phyloP scores from a whole-genome alignment of 495 filamentous ascomycete genomes.

The Tetracladium marchalianum region DNA sequence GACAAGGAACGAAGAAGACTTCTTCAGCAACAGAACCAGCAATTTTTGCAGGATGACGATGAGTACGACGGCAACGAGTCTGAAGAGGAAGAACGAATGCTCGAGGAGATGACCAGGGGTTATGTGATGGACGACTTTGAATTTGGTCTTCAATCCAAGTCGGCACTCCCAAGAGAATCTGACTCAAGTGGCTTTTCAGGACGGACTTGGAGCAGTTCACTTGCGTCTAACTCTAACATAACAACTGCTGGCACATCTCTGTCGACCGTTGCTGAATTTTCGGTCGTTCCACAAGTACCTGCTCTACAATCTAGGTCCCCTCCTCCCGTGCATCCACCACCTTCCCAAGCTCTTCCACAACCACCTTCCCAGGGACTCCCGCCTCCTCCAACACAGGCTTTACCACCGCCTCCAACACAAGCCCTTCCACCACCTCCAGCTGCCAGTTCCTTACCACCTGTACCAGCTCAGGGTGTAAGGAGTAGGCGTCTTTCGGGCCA shows the following conservation, averaged over 20 bases:
- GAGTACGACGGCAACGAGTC: constrained; percentile 61
- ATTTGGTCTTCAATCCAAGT: constrained; percentile 63
- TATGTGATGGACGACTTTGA: constrained; percentile 84
- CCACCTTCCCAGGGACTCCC: constrained; percentile 1
- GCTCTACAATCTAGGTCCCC: constrained; percentile 6
- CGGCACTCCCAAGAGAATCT: constrained; percentile 75
- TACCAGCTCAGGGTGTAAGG: constrained; percentile 48
- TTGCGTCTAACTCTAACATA: constrained; percentile 52
- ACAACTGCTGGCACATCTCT: constrained; percentile 63
- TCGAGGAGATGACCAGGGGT: constrained; percentile 87
- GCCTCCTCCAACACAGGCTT: not conserved
- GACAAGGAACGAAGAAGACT: constrained; percentile 25
- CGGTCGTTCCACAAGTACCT: constrained; percentile 20
- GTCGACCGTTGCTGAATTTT: constrained; percentile 67
- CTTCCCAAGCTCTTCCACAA: constrained; percentile 32
- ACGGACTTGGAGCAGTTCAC: constrained; percentile 81
- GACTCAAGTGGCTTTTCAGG: constrained; percentile 78
- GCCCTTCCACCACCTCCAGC: not conserved
- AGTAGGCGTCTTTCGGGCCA: constrained; percentile 75
- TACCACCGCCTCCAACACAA: not conserved
- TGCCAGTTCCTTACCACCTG: not conserved
- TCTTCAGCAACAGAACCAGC: constrained; percentile 22
- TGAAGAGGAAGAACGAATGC: constrained; percentile 83
- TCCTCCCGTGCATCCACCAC: constrained; percentile 25
- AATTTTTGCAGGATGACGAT: constrained; percentile 25